phyloP scores from a whole-genome alignment of 495 filamentous ascomycete species.

The Cercophora scortea region DNA sequence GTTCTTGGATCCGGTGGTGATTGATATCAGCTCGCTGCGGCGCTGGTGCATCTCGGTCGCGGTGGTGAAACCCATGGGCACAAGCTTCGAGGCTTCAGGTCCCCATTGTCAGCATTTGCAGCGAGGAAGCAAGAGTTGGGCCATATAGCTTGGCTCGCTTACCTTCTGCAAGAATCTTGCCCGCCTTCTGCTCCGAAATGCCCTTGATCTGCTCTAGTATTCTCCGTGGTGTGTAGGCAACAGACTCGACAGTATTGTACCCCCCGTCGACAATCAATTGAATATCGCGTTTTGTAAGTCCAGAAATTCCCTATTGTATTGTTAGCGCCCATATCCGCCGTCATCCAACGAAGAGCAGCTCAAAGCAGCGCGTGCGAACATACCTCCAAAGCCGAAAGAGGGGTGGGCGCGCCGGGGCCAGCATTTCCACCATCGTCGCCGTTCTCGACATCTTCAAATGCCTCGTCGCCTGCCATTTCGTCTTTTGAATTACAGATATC shows the following conservation, averaged over 20 bases:
- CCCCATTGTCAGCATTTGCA: constrained; percentile 8
- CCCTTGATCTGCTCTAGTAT: constrained; percentile 90
- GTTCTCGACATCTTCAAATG: constrained; percentile 33
- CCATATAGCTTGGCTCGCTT: constrained; percentile 3
- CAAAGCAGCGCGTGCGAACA: not conserved
- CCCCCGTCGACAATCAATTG: constrained; percentile 87
- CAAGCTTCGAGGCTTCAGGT: constrained; percentile 74
- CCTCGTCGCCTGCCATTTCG: constrained; percentile 27
- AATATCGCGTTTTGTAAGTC: constrained; percentile 88
- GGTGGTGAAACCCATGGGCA: constrained; percentile 97
- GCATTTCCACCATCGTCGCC: constrained; percentile 44
- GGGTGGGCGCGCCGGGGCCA: constrained; percentile 89
- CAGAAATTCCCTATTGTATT: constrained; percentile 58
- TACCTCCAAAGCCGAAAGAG: constrained; percentile 85
- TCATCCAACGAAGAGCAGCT: not conserved
- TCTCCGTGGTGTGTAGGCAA: constrained; percentile 89
- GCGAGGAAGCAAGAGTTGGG: not conserved
- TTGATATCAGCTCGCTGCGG: constrained; percentile 91
- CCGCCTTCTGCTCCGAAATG: constrained; percentile 92
- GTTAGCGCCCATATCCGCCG: not conserved
- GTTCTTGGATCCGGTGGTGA: constrained; percentile 95
- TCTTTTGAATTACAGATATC: not conserved
- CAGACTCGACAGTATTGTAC: constrained; percentile 87
- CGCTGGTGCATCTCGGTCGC: constrained; percentile 99
- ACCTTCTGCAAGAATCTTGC: constrained; percentile 90